Evolutionary conservation across 1,139 yeast genomes (phyloP).

Genomic region (Blastobotrys buckinghamii): DNA sequence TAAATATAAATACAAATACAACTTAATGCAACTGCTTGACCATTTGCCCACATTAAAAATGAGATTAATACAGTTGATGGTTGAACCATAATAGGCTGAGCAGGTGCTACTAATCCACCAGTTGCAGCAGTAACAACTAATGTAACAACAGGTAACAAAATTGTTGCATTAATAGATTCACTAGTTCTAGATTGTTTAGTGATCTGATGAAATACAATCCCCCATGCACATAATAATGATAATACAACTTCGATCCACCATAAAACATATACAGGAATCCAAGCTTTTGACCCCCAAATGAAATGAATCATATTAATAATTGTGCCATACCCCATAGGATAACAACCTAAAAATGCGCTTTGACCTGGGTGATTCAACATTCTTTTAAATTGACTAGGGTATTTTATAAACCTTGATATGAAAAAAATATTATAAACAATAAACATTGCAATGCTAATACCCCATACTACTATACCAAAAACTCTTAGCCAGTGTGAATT

Average conservation of each 20-base stretch:
- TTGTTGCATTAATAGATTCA: constrained; percentile 37
- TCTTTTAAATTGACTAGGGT: constrained; percentile 34
- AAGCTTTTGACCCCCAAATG: constrained; percentile 30
- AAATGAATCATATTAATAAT: constrained; percentile 49
- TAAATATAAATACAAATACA: constrained; percentile 52
- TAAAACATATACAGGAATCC: constrained; percentile 41
- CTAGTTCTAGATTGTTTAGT: constrained; percentile 36
- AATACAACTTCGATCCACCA: constrained; percentile 63
- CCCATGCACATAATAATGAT: constrained; percentile 54
- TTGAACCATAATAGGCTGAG: constrained; percentile 42
- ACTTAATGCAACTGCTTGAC: constrained; percentile 55
- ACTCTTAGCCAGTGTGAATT: constrained; percentile 53
- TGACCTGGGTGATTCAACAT: constrained; percentile 43
- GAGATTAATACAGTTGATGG: constrained; percentile 50
- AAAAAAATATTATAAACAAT: constrained; percentile 38
- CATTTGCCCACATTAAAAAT: constrained; percentile 61
- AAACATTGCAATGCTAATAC: constrained; percentile 47
- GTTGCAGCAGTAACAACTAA: constrained; percentile 67
- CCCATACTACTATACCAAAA: constrained; percentile 54
- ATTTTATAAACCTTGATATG: constrained; percentile 35
- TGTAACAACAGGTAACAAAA: constrained; percentile 67
- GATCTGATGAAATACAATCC: constrained; percentile 42
- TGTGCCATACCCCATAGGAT: constrained; percentile 71
- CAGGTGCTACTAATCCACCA: constrained; percentile 49
- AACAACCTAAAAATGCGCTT: constrained; percentile 66